These are phyloP conservation scores for Sphaerulina vaccinii DNA, from an alignment of 2,329 filamentous ascomycete species.

Conservation along the genomic window DNA sequence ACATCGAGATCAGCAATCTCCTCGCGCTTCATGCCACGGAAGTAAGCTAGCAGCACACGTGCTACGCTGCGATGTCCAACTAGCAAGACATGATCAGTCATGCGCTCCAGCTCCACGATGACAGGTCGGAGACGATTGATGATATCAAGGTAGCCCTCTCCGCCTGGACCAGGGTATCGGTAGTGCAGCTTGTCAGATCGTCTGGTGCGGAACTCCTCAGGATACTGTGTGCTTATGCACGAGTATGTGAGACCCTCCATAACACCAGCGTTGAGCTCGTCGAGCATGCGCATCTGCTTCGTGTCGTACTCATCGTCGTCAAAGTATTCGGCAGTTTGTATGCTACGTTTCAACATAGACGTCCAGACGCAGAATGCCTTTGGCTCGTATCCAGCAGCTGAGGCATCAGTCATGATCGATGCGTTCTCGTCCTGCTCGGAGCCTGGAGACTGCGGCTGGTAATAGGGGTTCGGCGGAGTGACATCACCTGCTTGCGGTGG, in stretches of 20 bases:
- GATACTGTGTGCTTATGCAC: conserved; percentile 76
- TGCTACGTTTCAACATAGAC: conserved; percentile 88
- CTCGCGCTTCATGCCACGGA: conserved; percentile 85
- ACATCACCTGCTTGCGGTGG: conserved; percentile 89
- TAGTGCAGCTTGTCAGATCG: conserved; percentile 88
- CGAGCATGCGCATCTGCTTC: conserved; percentile 71
- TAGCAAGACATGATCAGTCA: conserved; percentile 90
- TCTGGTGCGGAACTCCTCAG: conserved; percentile 78
- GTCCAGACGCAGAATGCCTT: conserved; percentile 99
- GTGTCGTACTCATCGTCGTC: conserved; percentile 95
- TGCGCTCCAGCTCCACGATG: conserved; percentile 94
- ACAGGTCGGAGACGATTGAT: conserved; percentile 94
- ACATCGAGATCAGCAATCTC: conserved; percentile 94
- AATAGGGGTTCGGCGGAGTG: conserved; percentile 91
- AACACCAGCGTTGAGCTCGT: conserved; percentile 87
- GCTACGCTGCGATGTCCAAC: conserved; percentile 91
- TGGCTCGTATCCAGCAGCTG: conserved; percentile 46
- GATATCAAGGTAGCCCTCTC: conserved; percentile 94
- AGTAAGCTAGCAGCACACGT: conserved; percentile 91
- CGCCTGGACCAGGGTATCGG: conserved; percentile 91
- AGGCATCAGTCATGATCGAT: conserved; percentile 20
- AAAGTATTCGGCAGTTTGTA: conserved; percentile 85
- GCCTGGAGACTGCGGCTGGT: conserved; percentile 49
- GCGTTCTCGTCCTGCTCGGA: conserved; percentile 17
- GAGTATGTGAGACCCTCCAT: conserved; percentile 96